Base-by-base conservation (phyloP, 2,329 filamentous ascomycete genomes). In the Phoma herbarum region DNA sequence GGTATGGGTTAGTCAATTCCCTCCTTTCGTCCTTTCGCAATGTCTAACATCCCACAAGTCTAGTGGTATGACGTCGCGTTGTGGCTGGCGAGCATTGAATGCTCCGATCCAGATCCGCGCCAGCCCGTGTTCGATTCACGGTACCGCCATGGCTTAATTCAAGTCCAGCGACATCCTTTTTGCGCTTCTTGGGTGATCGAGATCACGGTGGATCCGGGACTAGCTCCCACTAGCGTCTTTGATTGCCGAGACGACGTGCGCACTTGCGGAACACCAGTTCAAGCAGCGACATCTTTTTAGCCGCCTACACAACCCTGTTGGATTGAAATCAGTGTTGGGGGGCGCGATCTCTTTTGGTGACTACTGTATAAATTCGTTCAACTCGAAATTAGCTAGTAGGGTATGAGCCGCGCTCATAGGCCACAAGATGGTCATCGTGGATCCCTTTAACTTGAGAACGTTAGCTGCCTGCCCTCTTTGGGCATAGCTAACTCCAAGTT, bases 11-110 rank as follows among this genome's bases (percentile, higher is more conserved):
- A 22, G 37, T 41, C 11, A 23, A 4, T 22, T 39, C 18, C 9
- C 20, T 18, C 23, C 20, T 20, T 23, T 23, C 12, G 11, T 5
- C 37, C 37, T n/a, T n/a, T 41, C 37, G 35, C 35, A 41, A 20
- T 20, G 18, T 22, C 37, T 41, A 41, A 41, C 37, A 41, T 4
- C 8, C 20, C 20, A 10, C 18, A 18, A 23, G n/a, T n/a, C 47
- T 59, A 59, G 57, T 59, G 57, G 57, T 59, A 59, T 59, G 57
- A 59, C 57, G 57, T 59, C 57, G 51, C 57, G 57, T 59, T 59
- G 57, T 59, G 57, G 55, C 55, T 58, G 55, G 55, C 55, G 49
- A 58, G 18, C 44, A 52, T 49, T 0, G 25, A 52, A 49, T 52
- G 47, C 18, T 54, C 51, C 37, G 57, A 54, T 59, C 51, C 57